phyloP scores from a whole-genome alignment of 108 stramenopile species.

The Schizochytrium sp. region DNA sequence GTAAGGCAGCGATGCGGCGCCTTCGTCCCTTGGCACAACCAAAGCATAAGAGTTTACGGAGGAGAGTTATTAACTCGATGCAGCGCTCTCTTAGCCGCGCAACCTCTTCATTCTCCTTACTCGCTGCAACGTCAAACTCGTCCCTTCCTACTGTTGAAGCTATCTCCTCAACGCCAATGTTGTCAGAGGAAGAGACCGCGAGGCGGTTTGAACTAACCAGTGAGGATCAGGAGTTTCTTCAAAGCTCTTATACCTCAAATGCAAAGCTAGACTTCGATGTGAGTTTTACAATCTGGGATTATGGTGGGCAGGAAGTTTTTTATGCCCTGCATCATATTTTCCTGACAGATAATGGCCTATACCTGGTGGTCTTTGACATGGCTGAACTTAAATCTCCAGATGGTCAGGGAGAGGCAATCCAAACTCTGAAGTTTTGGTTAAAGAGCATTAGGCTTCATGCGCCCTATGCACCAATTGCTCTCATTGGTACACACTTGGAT shows the following conservation, averaged over 20 bases:
- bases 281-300: conserved; percentile 54
- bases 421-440: neutral
- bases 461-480: neutral
- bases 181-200: neutral
- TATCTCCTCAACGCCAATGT: too few relatives aligned
- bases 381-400: neutral
- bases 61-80: neutral
- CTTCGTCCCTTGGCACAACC: neutral
- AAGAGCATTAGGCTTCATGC: neutral
- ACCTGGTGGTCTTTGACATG: conserved; percentile 48
- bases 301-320: conserved; percentile 49
- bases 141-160: neutral
- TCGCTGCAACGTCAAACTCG: neutral
- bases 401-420: neutral
- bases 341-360: conserved; percentile 18
- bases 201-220: neutral
- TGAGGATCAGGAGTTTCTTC: neutral
- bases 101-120: neutral
- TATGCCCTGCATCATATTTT: conserved; percentile 33
- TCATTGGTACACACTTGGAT: conserved; percentile 36
- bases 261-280: neutral
- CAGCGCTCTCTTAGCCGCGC: neutral
- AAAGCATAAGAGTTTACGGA: neutral
- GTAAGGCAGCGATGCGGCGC: neutral
- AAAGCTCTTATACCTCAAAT: neutral